Conservation (phyloP, 2,329 filamentous ascomycete species). For the Chaetomiaceae sp. region DNA sequence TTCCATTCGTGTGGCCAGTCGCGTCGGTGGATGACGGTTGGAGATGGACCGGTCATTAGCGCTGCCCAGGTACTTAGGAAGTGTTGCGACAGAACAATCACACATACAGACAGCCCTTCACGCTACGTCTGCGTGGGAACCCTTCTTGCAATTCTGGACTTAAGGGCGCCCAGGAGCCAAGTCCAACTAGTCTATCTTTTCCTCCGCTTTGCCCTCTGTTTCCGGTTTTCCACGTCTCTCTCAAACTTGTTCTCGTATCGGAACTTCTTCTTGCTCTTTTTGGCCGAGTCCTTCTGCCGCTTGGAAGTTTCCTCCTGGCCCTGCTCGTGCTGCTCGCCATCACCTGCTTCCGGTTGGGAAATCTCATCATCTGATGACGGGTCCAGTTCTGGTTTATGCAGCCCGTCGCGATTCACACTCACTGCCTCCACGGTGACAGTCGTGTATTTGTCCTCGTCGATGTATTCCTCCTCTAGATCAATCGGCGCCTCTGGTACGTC, state of each 20-base stretch:
- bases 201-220: slow-evolving; percentile 60
- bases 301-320: slow-evolving; percentile 31
- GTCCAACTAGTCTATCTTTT: slow-evolving; percentile 19
- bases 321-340: slow-evolving; percentile 32
- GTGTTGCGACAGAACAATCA: slow-evolving; percentile 14
- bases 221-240: slow-evolving; percentile 65
- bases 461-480: slow-evolving; percentile 85
- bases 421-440: slow-evolving; percentile 92
- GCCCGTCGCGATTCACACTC: slow-evolving; percentile 66
- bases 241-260: slow-evolving; percentile 87
- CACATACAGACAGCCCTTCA: slow-evolving; percentile 1
- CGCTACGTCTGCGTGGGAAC: too few species aligned
- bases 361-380: slow-evolving; percentile 34
- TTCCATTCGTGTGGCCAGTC: slow-evolving; percentile 7
- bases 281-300: slow-evolving; percentile 44
- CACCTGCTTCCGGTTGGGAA: slow-evolving; percentile 28
- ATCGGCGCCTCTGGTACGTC: slow-evolving; percentile 41
- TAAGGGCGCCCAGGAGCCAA: not conserved
- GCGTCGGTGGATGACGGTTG: slow-evolving; percentile 9
- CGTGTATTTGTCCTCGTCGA: slow-evolving; percentile 93
- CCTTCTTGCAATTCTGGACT: too few species aligned
- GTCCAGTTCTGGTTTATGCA: slow-evolving; percentile 47
- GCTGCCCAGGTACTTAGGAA: slow-evolving; percentile 13
- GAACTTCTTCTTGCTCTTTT: slow-evolving; percentile 87
- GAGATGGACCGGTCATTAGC: slow-evolving; percentile 12